Evolutionary conservation across 176 grass and related monocot species (phyloP).

Genomic region (Triticum turgidum): DNA sequence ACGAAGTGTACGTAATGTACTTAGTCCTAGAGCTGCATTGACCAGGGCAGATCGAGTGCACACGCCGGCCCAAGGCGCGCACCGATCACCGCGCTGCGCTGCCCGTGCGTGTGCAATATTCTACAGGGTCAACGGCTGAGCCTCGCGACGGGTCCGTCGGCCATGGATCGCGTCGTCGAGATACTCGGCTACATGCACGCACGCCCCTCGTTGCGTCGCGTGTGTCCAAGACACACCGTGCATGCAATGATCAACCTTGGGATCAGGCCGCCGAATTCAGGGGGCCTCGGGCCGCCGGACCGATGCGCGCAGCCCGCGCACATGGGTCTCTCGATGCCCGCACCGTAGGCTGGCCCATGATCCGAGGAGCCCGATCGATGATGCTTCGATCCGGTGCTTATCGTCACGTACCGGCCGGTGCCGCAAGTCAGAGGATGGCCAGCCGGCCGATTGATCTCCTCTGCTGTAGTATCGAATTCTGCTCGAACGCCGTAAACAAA

Average conservation of each 20-base stretch:
- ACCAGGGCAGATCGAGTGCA: constrained; percentile 34
- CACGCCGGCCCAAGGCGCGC: background rate
- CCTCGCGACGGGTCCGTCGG: constrained; percentile 4
- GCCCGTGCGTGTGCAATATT: constrained; percentile 29
- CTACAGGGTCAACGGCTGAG: constrained; percentile 35
- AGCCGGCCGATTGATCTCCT: background rate
- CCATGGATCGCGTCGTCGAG: constrained; percentile 30
- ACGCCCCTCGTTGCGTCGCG: background rate
- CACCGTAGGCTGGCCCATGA: constrained; percentile 41
- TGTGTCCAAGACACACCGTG: background rate
- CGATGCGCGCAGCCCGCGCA: constrained; percentile 21
- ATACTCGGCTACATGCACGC: constrained; percentile 15
- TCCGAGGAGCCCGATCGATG: constrained; percentile 32
- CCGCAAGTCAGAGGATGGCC: constrained; percentile 25
- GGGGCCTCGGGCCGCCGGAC: constrained; percentile 27
- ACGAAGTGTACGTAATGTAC: no score
- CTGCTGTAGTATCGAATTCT: constrained; percentile 18
- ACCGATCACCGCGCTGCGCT: constrained; percentile 21
- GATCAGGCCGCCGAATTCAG: constrained; percentile 34
- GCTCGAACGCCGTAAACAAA: constrained; percentile 45
- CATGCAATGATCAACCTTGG: constrained; percentile 46
- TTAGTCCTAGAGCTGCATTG: constrained; percentile 6
- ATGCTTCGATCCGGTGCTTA: background rate
- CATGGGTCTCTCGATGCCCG: constrained; percentile 28
- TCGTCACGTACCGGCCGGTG: background rate